Conservation (phyloP, 2,329 filamentous ascomycete genomes). For the Colletotrichum sp. region DNA sequence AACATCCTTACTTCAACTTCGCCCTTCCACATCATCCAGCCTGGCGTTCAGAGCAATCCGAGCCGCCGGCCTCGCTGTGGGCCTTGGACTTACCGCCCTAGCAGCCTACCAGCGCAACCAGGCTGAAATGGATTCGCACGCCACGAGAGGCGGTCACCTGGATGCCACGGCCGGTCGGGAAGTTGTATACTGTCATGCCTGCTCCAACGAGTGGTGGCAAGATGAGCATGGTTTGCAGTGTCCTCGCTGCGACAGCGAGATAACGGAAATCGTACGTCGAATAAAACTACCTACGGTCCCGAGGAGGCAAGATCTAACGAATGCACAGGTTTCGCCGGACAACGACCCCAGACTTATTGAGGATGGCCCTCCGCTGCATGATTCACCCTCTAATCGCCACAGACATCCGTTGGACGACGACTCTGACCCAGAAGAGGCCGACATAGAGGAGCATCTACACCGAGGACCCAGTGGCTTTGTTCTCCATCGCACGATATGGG, state of each 20-base stretch:
- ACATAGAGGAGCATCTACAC: slow-evolving; percentile 59
- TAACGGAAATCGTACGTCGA: slow-evolving; percentile 81
- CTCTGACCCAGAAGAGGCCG: slow-evolving; percentile 64
- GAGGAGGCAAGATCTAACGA: slow-evolving; percentile 25
- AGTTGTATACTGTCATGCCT: slow-evolving; percentile 86
- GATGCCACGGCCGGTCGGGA: slow-evolving; percentile 63
- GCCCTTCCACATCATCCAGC: slow-evolving; percentile 34
- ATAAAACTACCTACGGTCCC: neutral
- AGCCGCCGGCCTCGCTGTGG: slow-evolving; percentile 59
- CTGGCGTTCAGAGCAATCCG: slow-evolving; percentile 63
- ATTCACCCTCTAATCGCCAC: slow-evolving; percentile 12
- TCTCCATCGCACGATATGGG: slow-evolving; percentile 40
- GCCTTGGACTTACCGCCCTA: slow-evolving; percentile 64
- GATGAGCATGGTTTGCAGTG: slow-evolving; percentile 74
- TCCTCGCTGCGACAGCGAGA: slow-evolving; percentile 77
- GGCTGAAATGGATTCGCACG: slow-evolving; percentile 43
- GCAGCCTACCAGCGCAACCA: slow-evolving; percentile 57
- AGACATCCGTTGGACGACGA: slow-evolving; percentile 38
- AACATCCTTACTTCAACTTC: neutral
- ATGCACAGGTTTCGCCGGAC: slow-evolving; percentile 53
- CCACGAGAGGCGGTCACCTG: slow-evolving; percentile 41
- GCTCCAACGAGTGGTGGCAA: slow-evolving; percentile 80
- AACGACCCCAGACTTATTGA: slow-evolving; percentile 65
- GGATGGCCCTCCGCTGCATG: slow-evolving; percentile 26
- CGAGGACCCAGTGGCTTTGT: slow-evolving; percentile 45